Percentiles rank a stretch among this genome's conserved stretches.
Conservation (phyloP, 352 stramenopile species). For the Plasmopara muralis region DNA sequence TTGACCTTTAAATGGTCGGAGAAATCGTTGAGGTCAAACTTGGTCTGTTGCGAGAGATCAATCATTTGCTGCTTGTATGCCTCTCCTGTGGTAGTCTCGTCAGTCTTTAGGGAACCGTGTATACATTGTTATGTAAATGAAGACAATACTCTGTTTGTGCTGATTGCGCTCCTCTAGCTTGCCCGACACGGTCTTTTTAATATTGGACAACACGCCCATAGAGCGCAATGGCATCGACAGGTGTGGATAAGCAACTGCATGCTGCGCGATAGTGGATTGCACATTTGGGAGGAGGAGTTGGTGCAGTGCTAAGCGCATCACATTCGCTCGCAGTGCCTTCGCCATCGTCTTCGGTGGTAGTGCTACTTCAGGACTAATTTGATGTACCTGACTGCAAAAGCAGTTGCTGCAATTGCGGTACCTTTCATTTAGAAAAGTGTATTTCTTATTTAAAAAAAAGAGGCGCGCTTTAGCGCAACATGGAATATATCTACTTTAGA, state of each 20-base stretch:
- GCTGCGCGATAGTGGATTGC: conserved; percentile 3
- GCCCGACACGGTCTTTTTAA: conserved; percentile 61
- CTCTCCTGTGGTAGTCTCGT: conserved; percentile 31
- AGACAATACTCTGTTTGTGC: conserved; percentile 53
- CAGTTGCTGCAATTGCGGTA: not conserved
- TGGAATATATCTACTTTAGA: too few species aligned
- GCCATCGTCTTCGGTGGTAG: conserved; percentile 30
- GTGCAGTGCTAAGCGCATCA: conserved; percentile 26
- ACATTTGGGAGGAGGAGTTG: conserved; percentile 22
- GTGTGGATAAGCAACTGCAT: conserved; percentile 1
- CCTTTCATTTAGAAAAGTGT: too few species aligned
- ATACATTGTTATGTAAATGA: not conserved
- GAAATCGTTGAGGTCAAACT: conserved; percentile 70
- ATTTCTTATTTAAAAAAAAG: too few species aligned
- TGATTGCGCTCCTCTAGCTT: conserved; percentile 82
- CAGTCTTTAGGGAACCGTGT: not conserved
- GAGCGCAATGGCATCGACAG: conserved; percentile 30
- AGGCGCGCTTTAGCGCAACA: too few species aligned
- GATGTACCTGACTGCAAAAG: too few species aligned
- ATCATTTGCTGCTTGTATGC: conserved; percentile 75
- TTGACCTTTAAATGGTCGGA: conserved; percentile 61
- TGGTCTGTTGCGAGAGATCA: conserved; percentile 53
- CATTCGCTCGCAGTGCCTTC: conserved; percentile 29
- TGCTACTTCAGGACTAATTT: conserved; percentile 2
- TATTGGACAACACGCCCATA: conserved; percentile 67